Base-by-base conservation (phyloP, 208 protist species). In the Acanthamoeba sp. region DNA sequence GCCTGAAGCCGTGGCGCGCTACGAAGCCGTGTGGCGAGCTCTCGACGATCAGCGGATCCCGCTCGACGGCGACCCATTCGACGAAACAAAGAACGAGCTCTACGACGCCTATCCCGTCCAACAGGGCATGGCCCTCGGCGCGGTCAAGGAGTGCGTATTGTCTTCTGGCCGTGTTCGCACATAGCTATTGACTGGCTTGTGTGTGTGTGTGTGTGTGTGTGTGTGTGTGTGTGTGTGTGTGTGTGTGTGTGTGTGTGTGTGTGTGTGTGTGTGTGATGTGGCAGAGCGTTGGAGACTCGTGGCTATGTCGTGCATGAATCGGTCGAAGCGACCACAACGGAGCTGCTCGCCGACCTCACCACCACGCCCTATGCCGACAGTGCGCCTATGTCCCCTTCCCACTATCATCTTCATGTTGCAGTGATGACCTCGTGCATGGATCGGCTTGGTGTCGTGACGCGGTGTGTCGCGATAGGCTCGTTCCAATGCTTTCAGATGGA, bases 21-120 rank as follows among this genome's bases (percentile, higher is more conserved):
- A 69, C 29, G n/a, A 69, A 22, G 9, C 9, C 22, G 10, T 69
- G 22, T 27, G 22, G 62, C 62, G 20, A 22, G 9, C 14, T 1
- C 62, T 36, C 9, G n/a, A 18, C 9, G 62, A 69, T 10, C 62
- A 20, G n/a, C 9, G 9, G 14, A 69, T 69, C 62, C 9, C 62
- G 29, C 62, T 69, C 29, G 62, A 69, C 1, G 62, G 62, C 4
- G 62, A 69, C 29, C 62, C 62, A 10, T 69, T 69, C 5, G 22
- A 27, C 29, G 62, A 69, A 18, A 22, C 18, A 9, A 69, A 69
- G 62, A 69, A 69, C 62, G 0, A 10, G 18, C 1, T 29, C n/a
- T 69, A 69, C 29, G 62, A 69, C 29, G 62, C 62, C 62, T 69
- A 69, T 69, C 62, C 62, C 9, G 62, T 69, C 62, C 18, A 69